Evolutionary conservation across 1,284 basidiomycete species (phyloP).

Genomic region (Cryptococcus jaspeensis): DNA sequence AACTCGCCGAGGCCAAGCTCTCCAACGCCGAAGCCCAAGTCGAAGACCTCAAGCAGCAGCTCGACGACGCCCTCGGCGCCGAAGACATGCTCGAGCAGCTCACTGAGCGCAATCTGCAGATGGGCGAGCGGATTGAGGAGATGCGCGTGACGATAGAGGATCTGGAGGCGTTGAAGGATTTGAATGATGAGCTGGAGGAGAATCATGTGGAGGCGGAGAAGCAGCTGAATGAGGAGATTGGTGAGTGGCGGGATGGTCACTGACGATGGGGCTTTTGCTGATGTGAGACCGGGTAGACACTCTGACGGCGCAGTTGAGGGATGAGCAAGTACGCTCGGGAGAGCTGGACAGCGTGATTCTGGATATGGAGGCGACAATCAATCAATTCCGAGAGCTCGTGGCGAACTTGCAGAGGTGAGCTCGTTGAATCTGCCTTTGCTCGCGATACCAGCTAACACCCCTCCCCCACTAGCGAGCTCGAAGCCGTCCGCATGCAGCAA

Average conservation of each 20-base stretch:
- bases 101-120: conserved; percentile 88
- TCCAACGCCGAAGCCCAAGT: conserved; percentile 83
- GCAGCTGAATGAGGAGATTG: conserved; percentile 83
- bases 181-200: conserved; percentile 96
- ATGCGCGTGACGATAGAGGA: conserved; percentile 95
- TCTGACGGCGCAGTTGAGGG: conserved; percentile 68
- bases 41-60: conserved; percentile 88
- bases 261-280: conserved; percentile 53
- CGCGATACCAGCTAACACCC: background rate
- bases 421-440: background rate
- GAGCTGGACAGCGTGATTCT: conserved; percentile 71
- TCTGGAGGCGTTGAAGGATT: conserved; percentile 89
- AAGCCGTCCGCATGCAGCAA: conserved; percentile 73
- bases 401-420: conserved; percentile 72
- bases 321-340: conserved; percentile 64
- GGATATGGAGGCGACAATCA: conserved; percentile 82
- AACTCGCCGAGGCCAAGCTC: conserved; percentile 73
- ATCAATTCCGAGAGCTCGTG: conserved; percentile 87
- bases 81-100: conserved; percentile 96
- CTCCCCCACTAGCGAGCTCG: conserved; percentile 65
- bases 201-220: conserved; percentile 94
- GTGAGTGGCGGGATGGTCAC: conserved; percentile 64
- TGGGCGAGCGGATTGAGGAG: conserved; percentile 96
- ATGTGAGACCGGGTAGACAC: conserved; percentile 13
- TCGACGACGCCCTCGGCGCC: conserved; percentile 91